These are phyloP conservation scores for Triticum urartu DNA, from an alignment of 176 grass and related monocot genomes.

Conservation along the genomic window DNA sequence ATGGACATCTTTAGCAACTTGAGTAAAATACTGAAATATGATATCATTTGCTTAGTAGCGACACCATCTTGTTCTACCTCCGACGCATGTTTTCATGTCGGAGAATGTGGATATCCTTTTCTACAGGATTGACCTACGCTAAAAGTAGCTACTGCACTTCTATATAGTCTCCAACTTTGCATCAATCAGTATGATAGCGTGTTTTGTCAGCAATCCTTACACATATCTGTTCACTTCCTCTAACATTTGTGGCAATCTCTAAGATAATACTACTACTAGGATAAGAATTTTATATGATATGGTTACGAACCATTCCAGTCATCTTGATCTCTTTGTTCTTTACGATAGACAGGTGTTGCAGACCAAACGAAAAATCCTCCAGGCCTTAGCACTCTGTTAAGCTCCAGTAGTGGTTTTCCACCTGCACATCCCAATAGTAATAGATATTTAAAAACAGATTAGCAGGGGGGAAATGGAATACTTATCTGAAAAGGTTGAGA, in stretches of 20 bases:
- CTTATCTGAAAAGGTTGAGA: background rate
- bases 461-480: background rate
- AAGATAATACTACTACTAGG: background rate
- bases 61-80: background rate
- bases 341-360: constrained; percentile 88
- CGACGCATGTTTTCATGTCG: background rate
- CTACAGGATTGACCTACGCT: background rate
- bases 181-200: background rate
- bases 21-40: background rate
- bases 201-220: background rate
- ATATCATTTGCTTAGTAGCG: background rate
- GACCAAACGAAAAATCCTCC: constrained; percentile 95
- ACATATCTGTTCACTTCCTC: background rate
- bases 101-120: background rate
- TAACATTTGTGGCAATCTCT: background rate
- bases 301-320: constrained; percentile 71
- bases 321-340: constrained; percentile 67
- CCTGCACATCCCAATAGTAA: constrained; percentile 46
- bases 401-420: constrained; percentile 82
- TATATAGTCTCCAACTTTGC: background rate
- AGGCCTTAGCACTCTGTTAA: constrained; percentile 89
- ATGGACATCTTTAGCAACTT: background rate
- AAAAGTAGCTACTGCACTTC: background rate
- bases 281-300: constrained; percentile 12
- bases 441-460: background rate